These are phyloP conservation scores for Pseudotsuga menziesii DNA, from an alignment of 75 land plant genomes.

Conservation along the genomic window DNA sequence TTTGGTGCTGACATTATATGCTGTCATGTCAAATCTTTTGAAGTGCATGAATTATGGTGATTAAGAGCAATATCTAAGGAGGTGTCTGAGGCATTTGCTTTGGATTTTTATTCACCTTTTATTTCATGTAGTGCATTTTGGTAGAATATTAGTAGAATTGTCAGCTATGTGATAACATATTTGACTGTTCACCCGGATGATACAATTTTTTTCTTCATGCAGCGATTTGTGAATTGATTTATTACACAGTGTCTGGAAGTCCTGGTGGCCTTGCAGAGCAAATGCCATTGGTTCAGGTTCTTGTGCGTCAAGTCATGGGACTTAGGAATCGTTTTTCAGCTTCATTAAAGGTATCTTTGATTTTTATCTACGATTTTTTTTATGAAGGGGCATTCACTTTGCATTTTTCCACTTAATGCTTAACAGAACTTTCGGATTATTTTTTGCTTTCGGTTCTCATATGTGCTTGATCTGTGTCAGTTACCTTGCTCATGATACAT, in stretches of 20 bases:
- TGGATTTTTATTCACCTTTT: not conserved
- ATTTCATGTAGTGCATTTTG: not conserved
- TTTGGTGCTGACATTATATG: not conserved
- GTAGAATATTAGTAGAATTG: not conserved
- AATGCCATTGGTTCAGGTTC: conserved; percentile 87
- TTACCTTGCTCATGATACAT: not conserved
- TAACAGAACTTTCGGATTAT: not conserved
- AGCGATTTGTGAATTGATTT: conserved; percentile 90
- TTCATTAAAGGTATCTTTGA: conserved; percentile 56
- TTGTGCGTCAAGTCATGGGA: conserved; percentile 91
- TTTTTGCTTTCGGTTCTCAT: not conserved
- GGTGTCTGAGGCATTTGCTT: not conserved
- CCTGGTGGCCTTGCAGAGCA: conserved; percentile 64
- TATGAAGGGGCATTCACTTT: not conserved
- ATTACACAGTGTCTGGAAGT: conserved; percentile 62
- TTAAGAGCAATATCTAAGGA: not conserved
- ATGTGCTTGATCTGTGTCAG: not conserved
- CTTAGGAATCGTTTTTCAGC: conserved; percentile 67
- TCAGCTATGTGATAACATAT: not conserved
- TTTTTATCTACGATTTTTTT: not conserved
- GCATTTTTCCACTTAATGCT: not conserved
- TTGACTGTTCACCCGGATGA: not conserved
- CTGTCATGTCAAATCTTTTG: not conserved
- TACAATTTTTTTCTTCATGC: conserved; percentile 16
- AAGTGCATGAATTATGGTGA: not conserved